Base-by-base conservation (phyloP, 352 stramenopile species). In the Globisporangium sylvaticum region DNA sequence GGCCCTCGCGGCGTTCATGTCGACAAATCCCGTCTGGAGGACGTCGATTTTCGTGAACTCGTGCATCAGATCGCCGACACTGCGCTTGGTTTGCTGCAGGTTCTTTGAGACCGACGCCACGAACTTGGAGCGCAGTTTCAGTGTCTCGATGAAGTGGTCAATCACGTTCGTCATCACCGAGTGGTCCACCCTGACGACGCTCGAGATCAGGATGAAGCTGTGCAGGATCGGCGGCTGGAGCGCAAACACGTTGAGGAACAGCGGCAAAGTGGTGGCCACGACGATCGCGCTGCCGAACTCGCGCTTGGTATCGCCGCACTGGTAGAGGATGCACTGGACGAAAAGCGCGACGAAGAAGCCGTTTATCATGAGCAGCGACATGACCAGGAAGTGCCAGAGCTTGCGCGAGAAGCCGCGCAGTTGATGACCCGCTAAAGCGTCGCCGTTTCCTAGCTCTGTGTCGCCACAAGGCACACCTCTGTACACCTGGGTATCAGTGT, bases 321-420 rank as follows among this genome's bases (percentile, higher is more conserved):
- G 66, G 69, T 89, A 89, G 25, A 90, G 66, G 0, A 87, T 68
- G 46, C 82, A 91, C 60, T 89, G 82, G 10, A 80, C 62, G n/a
- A 91, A 66, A 14, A 91, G 70, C 24, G 75, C 82, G 20, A 84
- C 63, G 71, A 81, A 91, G 42, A 92, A 81, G 0, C 76, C 82
- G 58, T 92, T 91, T 18, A 92, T 67, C 65, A 92, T 87, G 10
- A 92, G 56, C 24, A 89, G 62, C 24, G 77, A 54, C 61, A 89
- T 85, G 52, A 92, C 73, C 4, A 66, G 18, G 25, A 90, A 83
- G 24, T 90, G 79, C 78, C 81, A 88, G 10, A 70, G 72, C 59
- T 91, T 88, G 20, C 79, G 77, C 3, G 83, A 89, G 55, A 89
- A 91, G 62, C 74, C 81, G 22, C 69, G 72, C 42, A 78, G 67